Evolutionary conservation across 164 flowering plant genomes (phyloP).

Genomic region (Piper longum): DNA sequence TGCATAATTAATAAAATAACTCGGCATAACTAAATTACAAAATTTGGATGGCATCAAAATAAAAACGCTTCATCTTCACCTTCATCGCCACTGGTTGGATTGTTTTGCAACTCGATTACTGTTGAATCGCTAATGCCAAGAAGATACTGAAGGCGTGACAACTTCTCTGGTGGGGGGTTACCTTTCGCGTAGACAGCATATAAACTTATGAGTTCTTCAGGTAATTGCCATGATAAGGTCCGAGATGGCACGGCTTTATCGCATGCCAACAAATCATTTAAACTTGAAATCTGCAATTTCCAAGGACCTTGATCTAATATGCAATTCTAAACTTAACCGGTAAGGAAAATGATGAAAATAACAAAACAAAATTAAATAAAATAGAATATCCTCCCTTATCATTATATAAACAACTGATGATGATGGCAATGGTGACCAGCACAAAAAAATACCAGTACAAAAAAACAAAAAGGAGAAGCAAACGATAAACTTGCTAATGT

Average conservation of each 20-base stretch:
- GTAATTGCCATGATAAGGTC: conserved; percentile 73
- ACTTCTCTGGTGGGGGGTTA: conserved; percentile 52
- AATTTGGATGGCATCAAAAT: conserved; percentile 23
- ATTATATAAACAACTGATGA: too few relatives aligned
- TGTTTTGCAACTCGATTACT: conserved; percentile 37
- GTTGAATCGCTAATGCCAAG: conserved; percentile 62
- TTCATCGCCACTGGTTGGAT: conserved; percentile 14
- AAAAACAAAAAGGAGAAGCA: too few relatives aligned
- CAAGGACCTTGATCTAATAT: too few relatives aligned
- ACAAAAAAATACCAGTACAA: too few relatives aligned
- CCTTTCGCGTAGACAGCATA: conserved; percentile 45
- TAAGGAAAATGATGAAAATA: too few relatives aligned
- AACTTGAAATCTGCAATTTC: conserved; percentile 57
- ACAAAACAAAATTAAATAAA: too few relatives aligned
- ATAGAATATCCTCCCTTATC: too few relatives aligned
- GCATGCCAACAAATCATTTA: conserved; percentile 83
- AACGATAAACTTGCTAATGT: too few relatives aligned
- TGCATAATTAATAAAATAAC: too few relatives aligned
- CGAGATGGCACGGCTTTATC: conserved; percentile 83
- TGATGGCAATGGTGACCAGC: too few relatives aligned
- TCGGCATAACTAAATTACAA: background rate
- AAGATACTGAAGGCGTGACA: conserved; percentile 66
- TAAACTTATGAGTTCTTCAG: conserved; percentile 79
- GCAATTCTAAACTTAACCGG: too few relatives aligned
- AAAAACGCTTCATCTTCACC: conserved; percentile 66